Conservation (phyloP, 1,284 basidiomycete genomes). For the Tilletia indica region DNA sequence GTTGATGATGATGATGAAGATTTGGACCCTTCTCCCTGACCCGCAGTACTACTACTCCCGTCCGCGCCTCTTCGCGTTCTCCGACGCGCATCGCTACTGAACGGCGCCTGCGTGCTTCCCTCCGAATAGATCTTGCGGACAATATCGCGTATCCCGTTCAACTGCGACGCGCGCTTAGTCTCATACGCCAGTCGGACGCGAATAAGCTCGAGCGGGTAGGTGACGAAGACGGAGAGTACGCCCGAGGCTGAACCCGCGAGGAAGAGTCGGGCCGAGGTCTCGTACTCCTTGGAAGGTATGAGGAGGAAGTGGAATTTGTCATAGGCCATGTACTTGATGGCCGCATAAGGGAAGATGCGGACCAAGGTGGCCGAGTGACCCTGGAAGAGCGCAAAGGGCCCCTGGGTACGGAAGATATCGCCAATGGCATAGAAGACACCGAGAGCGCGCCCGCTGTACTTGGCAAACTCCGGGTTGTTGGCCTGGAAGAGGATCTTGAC, state of each 20-base stretch:
- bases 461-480: slow-evolving; percentile 87
- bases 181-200: slow-evolving; percentile 92
- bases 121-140: slow-evolving; percentile 50
- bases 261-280: slow-evolving; percentile 82
- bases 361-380: slow-evolving; percentile 86
- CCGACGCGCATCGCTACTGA: slow-evolving; percentile 43
- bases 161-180: slow-evolving; percentile 61
- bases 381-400: slow-evolving; percentile 80
- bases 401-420: slow-evolving; percentile 73
- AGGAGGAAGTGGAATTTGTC: slow-evolving; percentile 76
- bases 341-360: slow-evolving; percentile 86
- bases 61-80: slow-evolving; percentile 51
- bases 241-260: slow-evolving; percentile 83
- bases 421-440: slow-evolving; percentile 79
- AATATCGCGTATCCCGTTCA: slow-evolving; percentile 40
- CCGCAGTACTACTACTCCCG: slow-evolving; percentile 27
- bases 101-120: slow-evolving; percentile 49
- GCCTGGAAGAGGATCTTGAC: slow-evolving; percentile 99
- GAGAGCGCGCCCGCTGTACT: slow-evolving; percentile 81
- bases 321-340: slow-evolving; percentile 97
- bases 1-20: slow-evolving; percentile 17
- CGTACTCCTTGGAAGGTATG: slow-evolving; percentile 77
- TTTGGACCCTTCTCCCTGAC: slow-evolving; percentile 5
- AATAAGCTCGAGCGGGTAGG: slow-evolving; percentile 92
- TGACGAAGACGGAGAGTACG: slow-evolving; percentile 80